Evolutionary conservation across 1,284 basidiomycete species (phyloP), one percentile per base, ranked within the genome.

Genomic region (Erythrobasidium hasegawianum): DNA sequence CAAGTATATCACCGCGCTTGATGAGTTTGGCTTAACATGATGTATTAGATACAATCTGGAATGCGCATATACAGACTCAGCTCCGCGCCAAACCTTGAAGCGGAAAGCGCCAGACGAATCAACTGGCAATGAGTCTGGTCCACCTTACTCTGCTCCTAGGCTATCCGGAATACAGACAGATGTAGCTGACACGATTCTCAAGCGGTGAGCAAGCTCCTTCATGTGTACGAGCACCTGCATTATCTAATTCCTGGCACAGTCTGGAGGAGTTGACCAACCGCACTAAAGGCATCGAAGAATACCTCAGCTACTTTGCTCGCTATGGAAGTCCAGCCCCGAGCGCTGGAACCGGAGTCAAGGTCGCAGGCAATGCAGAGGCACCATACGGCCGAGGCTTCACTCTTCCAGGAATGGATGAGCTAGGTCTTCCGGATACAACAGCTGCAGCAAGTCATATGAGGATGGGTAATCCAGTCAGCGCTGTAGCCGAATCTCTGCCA

Each of bases 1-100:
- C 7, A 16, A n/a, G 9, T 26, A n/a, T n/a, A n/a, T n/a, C n/a
- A n/a, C n/a, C n/a, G n/a, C n/a, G n/a, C n/a, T n/a, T n/a, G n/a
- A n/a, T n/a, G n/a, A n/a, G n/a, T n/a, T n/a, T n/a, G n/a, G n/a
- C n/a, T n/a, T n/a, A n/a, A n/a, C n/a, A n/a, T n/a, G n/a, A n/a
- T n/a, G n/a, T n/a, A n/a, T n/a, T 56, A 65, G 62, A 26, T 65
- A 65, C 62, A 65, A 65, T 38, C 62, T 65, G n/a, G 62, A 65
- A 50, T 65, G 62, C 56, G 16, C 18, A 10, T 65, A 65, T 27
- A 65, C 50, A 18, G 62, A 65, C 27, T 40, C 56, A 22, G 33
- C 27, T 2, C 43, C 47, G 16, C 39, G 62, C 9, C 40, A 41
- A 43, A n/a, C n/a, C n/a, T 41, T 52, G 38, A 65, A 65, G 33